A percentile compares a stretch with the other conserved stretches of the same genome.
phyloP scores from a whole-genome alignment of 768 basidiomycete genomes.

The Amanita fuliginea region DNA sequence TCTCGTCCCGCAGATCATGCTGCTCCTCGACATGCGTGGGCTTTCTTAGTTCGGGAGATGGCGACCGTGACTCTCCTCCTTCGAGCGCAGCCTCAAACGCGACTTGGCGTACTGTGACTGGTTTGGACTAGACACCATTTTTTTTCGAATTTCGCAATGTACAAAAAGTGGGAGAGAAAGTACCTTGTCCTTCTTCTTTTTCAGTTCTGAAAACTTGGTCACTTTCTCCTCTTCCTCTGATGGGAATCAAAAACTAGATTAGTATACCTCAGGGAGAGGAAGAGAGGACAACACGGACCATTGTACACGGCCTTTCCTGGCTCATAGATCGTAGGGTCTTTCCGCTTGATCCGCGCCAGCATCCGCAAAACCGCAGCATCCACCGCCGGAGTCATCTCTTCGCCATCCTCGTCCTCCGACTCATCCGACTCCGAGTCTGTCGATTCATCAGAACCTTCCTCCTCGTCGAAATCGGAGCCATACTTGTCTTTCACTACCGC shows the following conservation, averaged over 20 bases:
- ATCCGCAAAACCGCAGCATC: slow-evolving; percentile 93
- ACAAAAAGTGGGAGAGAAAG: not conserved
- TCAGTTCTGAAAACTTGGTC: slow-evolving; percentile 14
- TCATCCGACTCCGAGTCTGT: slow-evolving; percentile 69
- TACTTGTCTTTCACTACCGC: slow-evolving; percentile 79
- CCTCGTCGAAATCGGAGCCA: slow-evolving; percentile 57
- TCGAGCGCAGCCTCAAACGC: slow-evolving; percentile 53
- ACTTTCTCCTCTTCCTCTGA: slow-evolving; percentile 60
- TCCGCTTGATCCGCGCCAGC: slow-evolving; percentile 70
- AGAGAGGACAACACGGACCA: slow-evolving; percentile 32
- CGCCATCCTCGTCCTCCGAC: slow-evolving; percentile 89
- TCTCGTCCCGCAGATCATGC: slow-evolving; percentile 61
- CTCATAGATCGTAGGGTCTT: slow-evolving; percentile 81
- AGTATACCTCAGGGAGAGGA: not conserved
- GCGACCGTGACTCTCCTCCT: slow-evolving; percentile 33
- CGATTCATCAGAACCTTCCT: slow-evolving; percentile 33
- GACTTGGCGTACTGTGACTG: slow-evolving; percentile 65
- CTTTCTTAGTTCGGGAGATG: slow-evolving; percentile 39
- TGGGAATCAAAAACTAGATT: not conserved
- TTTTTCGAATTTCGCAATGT: not conserved
- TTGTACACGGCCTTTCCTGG: slow-evolving; percentile 61
- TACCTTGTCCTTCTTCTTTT: slow-evolving; percentile 42
- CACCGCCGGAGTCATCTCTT: slow-evolving; percentile 85
- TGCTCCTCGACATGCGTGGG: slow-evolving; percentile 78
- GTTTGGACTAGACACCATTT: slow-evolving; percentile 39